Evolutionary conservation across 768 basidiomycete genomes (phyloP), one percentile per base, ranked within the genome.

Genomic region (Boletus sp.): DNA sequence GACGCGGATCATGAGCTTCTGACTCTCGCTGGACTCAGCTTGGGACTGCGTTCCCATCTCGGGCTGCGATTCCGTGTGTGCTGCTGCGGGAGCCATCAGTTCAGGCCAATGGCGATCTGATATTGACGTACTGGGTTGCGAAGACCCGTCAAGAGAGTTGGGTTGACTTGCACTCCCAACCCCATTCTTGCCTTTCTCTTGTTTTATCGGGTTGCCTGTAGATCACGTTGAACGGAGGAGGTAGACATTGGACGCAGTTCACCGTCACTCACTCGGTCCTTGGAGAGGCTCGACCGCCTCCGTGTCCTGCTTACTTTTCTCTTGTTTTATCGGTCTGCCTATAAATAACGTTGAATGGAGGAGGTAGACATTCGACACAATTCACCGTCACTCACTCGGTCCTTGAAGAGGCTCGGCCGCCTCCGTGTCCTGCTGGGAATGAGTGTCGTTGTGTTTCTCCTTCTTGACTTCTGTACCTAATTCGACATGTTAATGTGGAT

Each of bases 1-100:
- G 32, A 73, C 69, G 15, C 71, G 73, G n/a, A 72, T 67, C 57
- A 61, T 58, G 36, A 71, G 41, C 32, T 65, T 69, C 2, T 58
- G 56, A 7, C 2, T 42, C 11, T 63, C 61, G 5, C 33, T 42
- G 0, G 52, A 39, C 28, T 57, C 66, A 51, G 11, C 18, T 32
- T 42, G 62, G 6, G 50, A 39, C 28, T 39, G 59, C 0, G 51
- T 5, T 45, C 14, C 40, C 5, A 37, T 11, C 20, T 54, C 58
- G 20, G 53, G 0, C 35, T 58, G 54, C 10, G 60, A 20, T 44
- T 64, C 57, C 24, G 50, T 10, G n/a, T 20, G 42, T 18, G 29
- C 56, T 56, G 33, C 32, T 8, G 7, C 18, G 46, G 18, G 48
- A 51, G 42, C 14, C 14, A 9, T 58, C n/a, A 48, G 18, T 40